A percentile compares a stretch with the other conserved stretches of the same genome.
Conservation (phyloP, 768 basidiomycete species). For the Mycena floridula region DNA sequence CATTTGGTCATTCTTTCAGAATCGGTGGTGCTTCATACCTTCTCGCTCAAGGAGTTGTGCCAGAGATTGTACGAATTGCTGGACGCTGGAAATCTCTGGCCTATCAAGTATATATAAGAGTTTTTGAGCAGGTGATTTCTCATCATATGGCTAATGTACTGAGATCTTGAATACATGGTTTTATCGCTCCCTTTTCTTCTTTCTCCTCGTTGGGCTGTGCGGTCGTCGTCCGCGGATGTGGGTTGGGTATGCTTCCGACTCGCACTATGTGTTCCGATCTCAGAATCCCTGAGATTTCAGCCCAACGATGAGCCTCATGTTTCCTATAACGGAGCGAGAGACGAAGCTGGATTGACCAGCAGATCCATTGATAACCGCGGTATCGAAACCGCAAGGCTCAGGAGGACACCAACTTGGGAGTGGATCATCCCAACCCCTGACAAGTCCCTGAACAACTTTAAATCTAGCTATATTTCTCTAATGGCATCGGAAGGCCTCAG, state of each 20-base stretch:
- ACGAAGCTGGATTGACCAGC: too few relatives aligned
- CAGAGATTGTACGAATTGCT: slow-evolving; percentile 15
- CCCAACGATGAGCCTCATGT: not conserved
- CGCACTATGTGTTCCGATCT: not conserved
- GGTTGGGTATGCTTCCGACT: not conserved
- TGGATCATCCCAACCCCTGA: too few relatives aligned
- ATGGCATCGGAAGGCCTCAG: too few relatives aligned
- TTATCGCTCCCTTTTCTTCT: not conserved
- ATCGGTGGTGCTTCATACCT: slow-evolving; percentile 22
- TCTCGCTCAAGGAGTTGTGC: slow-evolving; percentile 12
- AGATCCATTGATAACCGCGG: too few relatives aligned
- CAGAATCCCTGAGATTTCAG: not conserved
- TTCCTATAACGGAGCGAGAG: not conserved
- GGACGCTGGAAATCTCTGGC: slow-evolving; percentile 22
- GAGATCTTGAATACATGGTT: not conserved
- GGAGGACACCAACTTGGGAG: too few relatives aligned
- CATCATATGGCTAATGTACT: slow-evolving; percentile 7
- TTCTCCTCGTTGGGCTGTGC: not conserved
- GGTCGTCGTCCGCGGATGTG: not conserved
- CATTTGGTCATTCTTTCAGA: slow-evolving; percentile 23
- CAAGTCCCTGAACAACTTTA: too few relatives aligned
- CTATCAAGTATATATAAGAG: slow-evolving; percentile 18
- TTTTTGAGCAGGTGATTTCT: slow-evolving; percentile 17
- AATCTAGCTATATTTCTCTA: too few relatives aligned
- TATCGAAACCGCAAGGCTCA: too few relatives aligned